phyloP scores from a whole-genome alignment of 106 monocot species.

The Acorus gramineus region DNA sequence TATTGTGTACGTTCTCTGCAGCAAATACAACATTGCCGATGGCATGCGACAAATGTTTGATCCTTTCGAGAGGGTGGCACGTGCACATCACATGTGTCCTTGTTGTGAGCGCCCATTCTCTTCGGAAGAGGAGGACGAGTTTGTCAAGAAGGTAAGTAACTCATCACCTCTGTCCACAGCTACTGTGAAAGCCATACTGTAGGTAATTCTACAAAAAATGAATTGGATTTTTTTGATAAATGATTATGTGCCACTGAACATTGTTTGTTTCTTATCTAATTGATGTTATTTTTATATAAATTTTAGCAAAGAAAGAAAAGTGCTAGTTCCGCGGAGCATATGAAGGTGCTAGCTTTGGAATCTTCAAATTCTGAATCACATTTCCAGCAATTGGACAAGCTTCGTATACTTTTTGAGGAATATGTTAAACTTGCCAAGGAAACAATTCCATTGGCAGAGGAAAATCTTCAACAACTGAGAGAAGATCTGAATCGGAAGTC shows the following conservation, averaged over 20 bases:
- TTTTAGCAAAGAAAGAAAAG: constrained; percentile 91
- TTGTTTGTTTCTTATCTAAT: not conserved
- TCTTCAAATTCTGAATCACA: constrained; percentile 74
- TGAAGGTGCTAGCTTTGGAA: constrained; percentile 61
- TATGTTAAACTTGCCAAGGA: constrained; percentile 86
- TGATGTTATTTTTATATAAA: constrained; percentile 1
- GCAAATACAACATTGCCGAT: constrained; percentile 92
- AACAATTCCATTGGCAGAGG: constrained; percentile 63
- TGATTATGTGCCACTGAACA: not conserved
- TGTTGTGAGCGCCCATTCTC: constrained; percentile 95
- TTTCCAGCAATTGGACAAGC: constrained; percentile 87
- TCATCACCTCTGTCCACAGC: not conserved
- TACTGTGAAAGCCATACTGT: too few species aligned
- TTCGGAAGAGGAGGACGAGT: constrained; percentile 86
- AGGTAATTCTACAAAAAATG: too few species aligned
- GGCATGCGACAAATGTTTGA: constrained; percentile 99
- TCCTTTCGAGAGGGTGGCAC: constrained; percentile 95
- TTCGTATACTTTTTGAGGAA: constrained; percentile 80
- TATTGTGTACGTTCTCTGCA: constrained; percentile 13
- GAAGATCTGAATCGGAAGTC: constrained; percentile 64
- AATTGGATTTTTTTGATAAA: not conserved
- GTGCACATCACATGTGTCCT: constrained; percentile 88
- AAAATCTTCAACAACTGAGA: constrained; percentile 50
- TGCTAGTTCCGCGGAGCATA: constrained; percentile 80
- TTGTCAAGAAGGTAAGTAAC: constrained; percentile 68